A percentile compares a stretch with the other conserved stretches of the same genome.
These are phyloP conservation scores for Scutellaria barbata DNA, from an alignment of 257 asterid species.

Conservation along the genomic window DNA sequence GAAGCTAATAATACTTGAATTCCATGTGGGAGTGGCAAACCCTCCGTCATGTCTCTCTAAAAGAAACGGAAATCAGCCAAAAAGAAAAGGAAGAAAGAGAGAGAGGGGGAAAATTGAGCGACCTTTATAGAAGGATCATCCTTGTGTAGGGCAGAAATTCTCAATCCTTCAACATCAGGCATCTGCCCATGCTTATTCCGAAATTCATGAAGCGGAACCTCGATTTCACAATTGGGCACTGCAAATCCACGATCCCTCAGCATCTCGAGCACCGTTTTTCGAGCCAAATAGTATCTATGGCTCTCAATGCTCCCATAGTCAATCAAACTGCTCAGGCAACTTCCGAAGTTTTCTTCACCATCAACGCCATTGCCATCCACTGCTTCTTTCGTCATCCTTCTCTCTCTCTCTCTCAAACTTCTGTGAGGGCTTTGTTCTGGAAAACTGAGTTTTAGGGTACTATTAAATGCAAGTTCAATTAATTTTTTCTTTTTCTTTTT, in stretches of 20 bases:
- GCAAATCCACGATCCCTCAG: constrained; percentile 89
- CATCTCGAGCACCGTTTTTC: constrained; percentile 84
- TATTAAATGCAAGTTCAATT: not conserved
- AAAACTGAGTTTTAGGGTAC: not conserved
- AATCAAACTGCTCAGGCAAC: constrained; percentile 56
- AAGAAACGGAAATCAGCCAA: not conserved
- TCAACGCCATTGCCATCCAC: constrained; percentile 36
- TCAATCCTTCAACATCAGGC: constrained; percentile 56
- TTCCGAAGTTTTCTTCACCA: constrained; percentile 41
- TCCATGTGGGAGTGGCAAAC: constrained; percentile 23
- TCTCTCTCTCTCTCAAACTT: constrained; percentile 9
- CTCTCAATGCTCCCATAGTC: constrained; percentile 71
- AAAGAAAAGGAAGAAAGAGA: not conserved
- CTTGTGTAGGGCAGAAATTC: constrained; percentile 66
- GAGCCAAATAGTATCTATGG: constrained; percentile 77
- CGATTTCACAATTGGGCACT: constrained; percentile 69
- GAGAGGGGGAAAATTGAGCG: not conserved
- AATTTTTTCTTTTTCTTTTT: too few relatives aligned
- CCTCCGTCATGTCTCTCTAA: not conserved
- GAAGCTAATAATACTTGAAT: constrained; percentile 6
- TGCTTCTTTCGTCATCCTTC: constrained; percentile 36
- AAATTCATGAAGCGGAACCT: constrained; percentile 64
- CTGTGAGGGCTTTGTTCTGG: constrained; percentile 10
- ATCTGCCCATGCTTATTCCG: constrained; percentile 56
- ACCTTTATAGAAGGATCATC: constrained; percentile 81